phyloP scores from a whole-genome alignment of 208 protist species.

The Crithidia mellificae region DNA sequence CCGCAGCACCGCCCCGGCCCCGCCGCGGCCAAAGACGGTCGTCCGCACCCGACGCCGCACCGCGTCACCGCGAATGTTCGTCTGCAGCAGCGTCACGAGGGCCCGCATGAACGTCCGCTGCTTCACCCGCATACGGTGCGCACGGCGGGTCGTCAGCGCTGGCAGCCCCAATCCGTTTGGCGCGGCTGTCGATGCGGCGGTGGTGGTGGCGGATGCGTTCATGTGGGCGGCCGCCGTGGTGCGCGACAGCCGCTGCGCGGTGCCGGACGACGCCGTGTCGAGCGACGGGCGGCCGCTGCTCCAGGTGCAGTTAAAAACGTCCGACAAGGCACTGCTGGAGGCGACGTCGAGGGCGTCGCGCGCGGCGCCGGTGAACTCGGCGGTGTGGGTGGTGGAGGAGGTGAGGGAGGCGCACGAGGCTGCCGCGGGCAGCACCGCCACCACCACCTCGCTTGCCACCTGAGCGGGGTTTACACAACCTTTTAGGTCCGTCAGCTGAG shows the following conservation, averaged over 20 bases:
- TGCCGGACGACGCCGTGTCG: neutral
- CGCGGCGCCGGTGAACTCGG: neutral
- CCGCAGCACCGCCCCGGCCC: neutral
- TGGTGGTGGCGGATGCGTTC: neutral
- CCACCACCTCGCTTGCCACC: neutral
- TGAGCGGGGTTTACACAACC: neutral
- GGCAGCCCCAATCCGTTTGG: too few relatives aligned
- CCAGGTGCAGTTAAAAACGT: constrained; percentile 21
- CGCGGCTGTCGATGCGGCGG: too few relatives aligned
- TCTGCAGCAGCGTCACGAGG: constrained; percentile 23
- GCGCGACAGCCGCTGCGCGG: too few relatives aligned
- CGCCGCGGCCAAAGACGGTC: constrained; percentile 24
- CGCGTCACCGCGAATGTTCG: constrained; percentile 14
- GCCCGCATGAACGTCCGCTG: constrained; percentile 23
- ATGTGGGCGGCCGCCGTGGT: neutral
- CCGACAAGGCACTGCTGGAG: constrained; percentile 8
- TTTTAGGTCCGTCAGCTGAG: neutral
- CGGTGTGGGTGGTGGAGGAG: neutral
- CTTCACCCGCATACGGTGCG: constrained; percentile 5
- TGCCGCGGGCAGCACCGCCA: neutral
- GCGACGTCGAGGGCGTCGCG: neutral
- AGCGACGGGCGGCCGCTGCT: constrained; percentile 15
- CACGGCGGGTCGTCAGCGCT: neutral
- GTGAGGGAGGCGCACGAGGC: neutral
- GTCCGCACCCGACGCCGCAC: constrained; percentile 22